phyloP scores from a whole-genome alignment of 768 basidiomycete species.

The Cystofilobasidium bisporidii region DNA sequence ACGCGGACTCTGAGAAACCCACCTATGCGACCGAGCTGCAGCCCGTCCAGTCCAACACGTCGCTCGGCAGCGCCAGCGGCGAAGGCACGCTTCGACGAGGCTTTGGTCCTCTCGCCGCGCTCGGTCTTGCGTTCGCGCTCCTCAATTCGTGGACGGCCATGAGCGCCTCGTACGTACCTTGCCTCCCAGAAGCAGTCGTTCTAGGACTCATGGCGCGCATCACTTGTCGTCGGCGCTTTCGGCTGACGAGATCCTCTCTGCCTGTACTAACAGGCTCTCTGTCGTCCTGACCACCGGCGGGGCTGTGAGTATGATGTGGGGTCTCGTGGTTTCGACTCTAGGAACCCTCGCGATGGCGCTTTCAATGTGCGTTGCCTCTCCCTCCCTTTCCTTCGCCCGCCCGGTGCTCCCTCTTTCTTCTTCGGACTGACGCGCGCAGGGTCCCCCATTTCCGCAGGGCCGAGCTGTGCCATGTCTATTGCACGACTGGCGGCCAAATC shows the following conservation, averaged over 20 bases:
- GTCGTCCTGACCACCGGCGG: constrained; percentile 28
- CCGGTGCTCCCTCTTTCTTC: neutral
- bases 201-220: no score
- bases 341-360: constrained; percentile 14
- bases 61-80: no score
- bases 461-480: constrained; percentile 2
- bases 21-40: no score
- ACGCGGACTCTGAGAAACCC: no score
- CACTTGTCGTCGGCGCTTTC: no score
- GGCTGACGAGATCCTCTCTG: no score
- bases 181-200: neutral
- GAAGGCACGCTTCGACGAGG: no score
- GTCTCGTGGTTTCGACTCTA: neutral
- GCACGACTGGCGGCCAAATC: neutral
- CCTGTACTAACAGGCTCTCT: neutral
- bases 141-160: neutral
- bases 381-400: neutral
- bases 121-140: neutral
- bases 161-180: neutral
- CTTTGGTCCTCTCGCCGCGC: no score
- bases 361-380: neutral
- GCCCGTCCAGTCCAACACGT: no score
- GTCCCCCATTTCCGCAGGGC: neutral
- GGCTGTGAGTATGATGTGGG: constrained; percentile 21
- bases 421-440: no score